A percentile compares a stretch with the other conserved stretches of the same genome.
Evolutionary conservation across 2,329 filamentous ascomycete species (phyloP).

Genomic region (Akanthomyces dipterigenus): DNA sequence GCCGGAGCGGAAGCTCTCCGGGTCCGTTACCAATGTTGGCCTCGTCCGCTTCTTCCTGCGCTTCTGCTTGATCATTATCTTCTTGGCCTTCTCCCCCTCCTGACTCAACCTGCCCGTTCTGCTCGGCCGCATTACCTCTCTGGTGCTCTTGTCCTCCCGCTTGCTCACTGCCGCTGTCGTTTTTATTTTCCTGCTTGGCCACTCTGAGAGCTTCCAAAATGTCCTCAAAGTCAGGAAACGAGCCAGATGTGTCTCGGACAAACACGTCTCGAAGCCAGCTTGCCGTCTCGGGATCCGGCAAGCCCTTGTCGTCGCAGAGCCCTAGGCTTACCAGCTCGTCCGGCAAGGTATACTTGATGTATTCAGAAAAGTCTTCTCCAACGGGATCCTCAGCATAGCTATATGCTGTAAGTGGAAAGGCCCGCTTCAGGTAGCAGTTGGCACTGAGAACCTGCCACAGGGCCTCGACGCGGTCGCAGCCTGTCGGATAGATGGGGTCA

Average conservation of each 20-base stretch:
- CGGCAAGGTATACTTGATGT: conserved; percentile 1
- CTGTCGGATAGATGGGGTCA: conserved; percentile 1
- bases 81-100: too few species aligned
- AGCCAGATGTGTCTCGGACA: neutral
- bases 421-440: conserved; percentile 6
- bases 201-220: neutral
- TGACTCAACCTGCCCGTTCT: neutral
- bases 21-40: too few species aligned
- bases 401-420: conserved; percentile 7
- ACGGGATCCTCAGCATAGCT: conserved; percentile 9
- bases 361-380: conserved; percentile 8
- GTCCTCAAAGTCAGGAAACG: conserved; percentile 3
- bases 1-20: too few species aligned
- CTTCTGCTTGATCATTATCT: too few species aligned
- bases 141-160: neutral
- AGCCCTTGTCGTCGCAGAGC: neutral
- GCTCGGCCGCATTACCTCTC: neutral
- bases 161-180: neutral
- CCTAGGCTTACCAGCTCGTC: neutral
- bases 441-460: conserved; percentile 11
- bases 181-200: neutral
- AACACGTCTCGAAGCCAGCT: neutral
- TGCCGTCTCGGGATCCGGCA: neutral
- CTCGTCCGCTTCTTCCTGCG: neutral
- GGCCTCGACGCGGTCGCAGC: conserved; percentile 10